Percentiles rank a stretch among this genome's conserved stretches.
Conservation (phyloP, 352 stramenopile species). For the Globisporangium recalcitrans region DNA sequence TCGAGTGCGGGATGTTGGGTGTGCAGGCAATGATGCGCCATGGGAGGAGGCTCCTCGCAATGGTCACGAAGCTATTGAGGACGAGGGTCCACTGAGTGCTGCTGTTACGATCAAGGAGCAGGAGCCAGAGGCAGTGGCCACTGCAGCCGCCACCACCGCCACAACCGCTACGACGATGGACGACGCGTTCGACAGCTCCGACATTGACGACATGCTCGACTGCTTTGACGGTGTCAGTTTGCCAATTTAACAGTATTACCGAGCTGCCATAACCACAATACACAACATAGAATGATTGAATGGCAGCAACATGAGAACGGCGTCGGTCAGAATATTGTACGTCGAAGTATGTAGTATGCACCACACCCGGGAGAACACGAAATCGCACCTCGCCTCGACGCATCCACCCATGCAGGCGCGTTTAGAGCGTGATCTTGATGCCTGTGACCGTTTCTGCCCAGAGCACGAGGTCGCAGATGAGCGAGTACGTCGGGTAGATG, state of each 20-base stretch:
- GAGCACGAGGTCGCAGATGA: conserved; percentile 57
- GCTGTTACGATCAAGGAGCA: neutral
- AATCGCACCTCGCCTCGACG: too few species aligned
- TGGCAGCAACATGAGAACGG: neutral
- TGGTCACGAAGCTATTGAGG: neutral
- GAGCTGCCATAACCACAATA: neutral
- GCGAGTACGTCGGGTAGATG: conserved; percentile 62
- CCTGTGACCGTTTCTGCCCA: conserved; percentile 43
- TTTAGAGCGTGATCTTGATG: conserved; percentile 29
- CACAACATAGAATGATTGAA: neutral
- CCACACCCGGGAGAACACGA: too few species aligned
- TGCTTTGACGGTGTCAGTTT: conserved; percentile 68
- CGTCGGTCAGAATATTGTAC: too few species aligned
- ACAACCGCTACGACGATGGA: neutral
- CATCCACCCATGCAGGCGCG: too few species aligned
- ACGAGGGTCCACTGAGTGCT: neutral
- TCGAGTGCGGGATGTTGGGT: neutral
- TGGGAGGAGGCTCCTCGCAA: neutral
- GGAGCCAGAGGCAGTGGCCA: neutral
- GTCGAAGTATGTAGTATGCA: too few species aligned
- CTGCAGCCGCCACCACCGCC: neutral
- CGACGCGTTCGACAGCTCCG: conserved; percentile 14
- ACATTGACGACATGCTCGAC: conserved; percentile 73
- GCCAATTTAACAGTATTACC: conserved; percentile 32
- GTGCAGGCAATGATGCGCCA: neutral